Evolutionary conservation across 257 asterid genomes (phyloP), one percentile per base, ranked within the genome.

Genomic region (Capsicum pubescens): DNA sequence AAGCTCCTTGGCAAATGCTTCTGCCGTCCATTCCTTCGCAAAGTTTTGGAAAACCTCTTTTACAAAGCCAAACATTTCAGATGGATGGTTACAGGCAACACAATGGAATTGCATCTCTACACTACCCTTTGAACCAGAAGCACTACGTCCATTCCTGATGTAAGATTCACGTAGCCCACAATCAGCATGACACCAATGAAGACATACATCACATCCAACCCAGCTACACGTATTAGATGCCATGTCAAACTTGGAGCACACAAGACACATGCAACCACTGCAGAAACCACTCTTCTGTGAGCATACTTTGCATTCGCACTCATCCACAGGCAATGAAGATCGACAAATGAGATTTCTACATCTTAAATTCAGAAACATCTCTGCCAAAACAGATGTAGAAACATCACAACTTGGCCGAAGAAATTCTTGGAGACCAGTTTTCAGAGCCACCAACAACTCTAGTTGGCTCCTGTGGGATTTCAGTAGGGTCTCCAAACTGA

Each of bases 161-260:
- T 87, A 92, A 77, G 94, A 91, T 88, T 93, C 97, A 50, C 92
- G 91, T 76, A 96, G 84, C 67, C 98, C 99, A 88, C 99, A 96
- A 90, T 96, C 99, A 2, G 97, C 95, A 85, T 96, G 99, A 88
- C 99, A 96, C 99, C 99, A 96, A 86, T 96, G 99, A 35, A 94
- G 90, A 87, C 99, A 96, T 15, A 96, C 94, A 84, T 96, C 99
- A 81, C 99, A 96, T 15, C 99, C 99, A 50, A 96, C 99, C 99
- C 99, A 96, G 85, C 98, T 92, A 83, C 99, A 96, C 1, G 99
- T 96, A 88, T 94, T 96, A 70, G 97, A 90, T 44, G 98, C 98
- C 91, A 85, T 92, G 88, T 96, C 99, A 87, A 96, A 96, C 91
- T 93, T 96, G 2, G 97, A 96, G 83, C 99, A 96, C 70, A 96